phyloP scores from a whole-genome alignment of 1,284 basidiomycete species.

The Tylopilus sp. region DNA sequence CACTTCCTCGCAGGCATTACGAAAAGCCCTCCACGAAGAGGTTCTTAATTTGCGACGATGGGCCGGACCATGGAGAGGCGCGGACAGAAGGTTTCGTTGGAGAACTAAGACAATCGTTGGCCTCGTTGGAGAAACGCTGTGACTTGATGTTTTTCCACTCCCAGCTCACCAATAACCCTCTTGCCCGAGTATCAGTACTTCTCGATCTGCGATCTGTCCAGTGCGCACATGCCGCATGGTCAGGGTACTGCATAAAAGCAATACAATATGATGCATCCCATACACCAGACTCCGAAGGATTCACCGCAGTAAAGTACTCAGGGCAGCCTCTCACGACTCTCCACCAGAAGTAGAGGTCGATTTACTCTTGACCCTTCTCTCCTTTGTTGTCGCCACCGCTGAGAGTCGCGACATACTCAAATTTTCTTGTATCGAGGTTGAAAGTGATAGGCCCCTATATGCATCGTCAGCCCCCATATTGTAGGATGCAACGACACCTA shows the following conservation, averaged over 20 bases:
- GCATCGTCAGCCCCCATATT: conserved; percentile 4
- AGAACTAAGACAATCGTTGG: conserved; percentile 76
- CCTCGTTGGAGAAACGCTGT: conserved; percentile 75
- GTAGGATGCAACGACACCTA: conserved; percentile 43
- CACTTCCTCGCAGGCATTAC: conserved; percentile 64
- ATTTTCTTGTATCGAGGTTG: conserved; percentile 83
- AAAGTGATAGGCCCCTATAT: conserved; percentile 85
- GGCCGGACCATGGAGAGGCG: conserved; percentile 67
- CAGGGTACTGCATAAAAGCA: conserved; percentile 2
- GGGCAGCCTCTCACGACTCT: conserved; percentile 15
- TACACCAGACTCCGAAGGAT: not conserved
- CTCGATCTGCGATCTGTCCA: not conserved
- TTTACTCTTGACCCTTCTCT: conserved; percentile 13
- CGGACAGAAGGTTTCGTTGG: conserved; percentile 74
- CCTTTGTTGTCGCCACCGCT: conserved; percentile 17
- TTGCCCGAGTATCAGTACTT: not conserved
- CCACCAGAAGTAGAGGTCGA: not conserved
- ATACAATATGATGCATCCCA: conserved; percentile 13
- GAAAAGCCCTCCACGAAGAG: conserved; percentile 55
- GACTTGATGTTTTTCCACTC: conserved; percentile 11
- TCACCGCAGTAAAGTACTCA: not conserved
- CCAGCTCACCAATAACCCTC: conserved; percentile 22
- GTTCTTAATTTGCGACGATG: conserved; percentile 59
- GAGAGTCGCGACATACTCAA: conserved; percentile 54
- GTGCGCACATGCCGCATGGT: not conserved